Evolutionary conservation across 2,329 filamentous ascomycete genomes (phyloP), one percentile per base, ranked within the genome.

Genomic region (Hypoxylon sp.): DNA sequence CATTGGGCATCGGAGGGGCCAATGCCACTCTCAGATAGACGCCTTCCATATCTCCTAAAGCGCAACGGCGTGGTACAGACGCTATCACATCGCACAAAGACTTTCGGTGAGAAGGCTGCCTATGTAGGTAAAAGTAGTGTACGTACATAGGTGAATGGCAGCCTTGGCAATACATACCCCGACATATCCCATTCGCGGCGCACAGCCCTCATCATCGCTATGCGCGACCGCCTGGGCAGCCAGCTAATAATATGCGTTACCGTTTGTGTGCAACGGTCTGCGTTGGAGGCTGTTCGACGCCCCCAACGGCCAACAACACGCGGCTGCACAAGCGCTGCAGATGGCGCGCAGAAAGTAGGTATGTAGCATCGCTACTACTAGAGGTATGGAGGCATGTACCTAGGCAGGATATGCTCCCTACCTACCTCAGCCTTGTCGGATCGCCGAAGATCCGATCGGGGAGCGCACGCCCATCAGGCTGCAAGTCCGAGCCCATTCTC

Each of bases 381-480:
- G n/a, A n/a, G n/a, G n/a, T n/a, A n/a, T n/a, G n/a, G n/a, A n/a
- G n/a, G n/a, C n/a, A n/a, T n/a, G n/a, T n/a, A n/a, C n/a, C n/a
- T n/a, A n/a, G n/a, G n/a, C n/a, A n/a, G 38, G 11, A 36, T 20
- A 30, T 11, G n/a, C 18, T 9, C 22, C 26, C 51, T n/a, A n/a
- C 36, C 36, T 40, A 32, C 36, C 24, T 53, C 51, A 53, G 51
- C 51, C 51, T 53, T 53, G 51, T 28, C 36, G 51, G 51, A 26
- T 53, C 51, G 36, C 16, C 30, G 12, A n/a, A n/a, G 24, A 20
- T 53, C 51, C 36, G 51, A 18, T 2, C 24, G 51, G 51, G 4
- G 6, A 33, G 22, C 48, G 32, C 32, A n/a, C 26, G 11, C 38
- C 48, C 14, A n/a, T 26, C 36, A 32, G 50, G 24, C 50, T 53